Base-by-base conservation (phyloP, 495 filamentous ascomycete species). In the Aspergillus campestris region DNA sequence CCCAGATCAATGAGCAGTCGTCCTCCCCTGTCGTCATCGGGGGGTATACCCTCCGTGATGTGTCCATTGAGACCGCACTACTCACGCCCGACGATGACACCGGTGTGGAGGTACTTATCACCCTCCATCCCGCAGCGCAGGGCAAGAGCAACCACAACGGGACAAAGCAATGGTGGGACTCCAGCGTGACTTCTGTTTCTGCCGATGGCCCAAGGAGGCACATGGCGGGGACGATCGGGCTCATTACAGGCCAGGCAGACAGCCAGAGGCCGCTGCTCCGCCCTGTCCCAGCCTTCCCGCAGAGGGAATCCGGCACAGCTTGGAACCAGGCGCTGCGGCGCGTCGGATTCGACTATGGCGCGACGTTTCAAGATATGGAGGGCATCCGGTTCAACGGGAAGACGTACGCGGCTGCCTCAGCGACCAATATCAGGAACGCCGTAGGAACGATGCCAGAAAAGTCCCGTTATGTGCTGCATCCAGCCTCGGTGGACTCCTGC, bases 291-390 rank as follows among this genome's bases (percentile, higher is more conserved):
- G 31, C 14, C 34, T 53, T 45, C 41, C 38, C 31, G 32, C 34
- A 5, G 34, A 5, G 5, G 11, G 34, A 12, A 14, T 36, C 34
- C n/a, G 11, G 5, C 10, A 12, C 6, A 48, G 34, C 15, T 12
- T 70, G 67, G 67, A 54, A 69, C 47, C 40, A 64, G 4, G 51
- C 59, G 9, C 45, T 69, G 8, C 48, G 44, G 4, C 18, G 47
- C 1, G 60, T 70, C 11, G 69, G 66, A 0, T 64, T 73, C 37
- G 46, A 62, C 12, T 73, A 71, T 41, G 63, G 65, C 2, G 52
- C 55, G 6, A 48, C 56, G 1, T 71, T 73, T 43, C 52, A 60
- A 58, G 53, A 34, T 2, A 8, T 50, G 12, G 9, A 28, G 3
- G 34, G 5, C 14, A 40, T 50, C 15, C 34, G 41, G 3, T n/a